Base-by-base conservation (phyloP, 2,329 filamentous ascomycete genomes). In the Westerdykella ornata region DNA sequence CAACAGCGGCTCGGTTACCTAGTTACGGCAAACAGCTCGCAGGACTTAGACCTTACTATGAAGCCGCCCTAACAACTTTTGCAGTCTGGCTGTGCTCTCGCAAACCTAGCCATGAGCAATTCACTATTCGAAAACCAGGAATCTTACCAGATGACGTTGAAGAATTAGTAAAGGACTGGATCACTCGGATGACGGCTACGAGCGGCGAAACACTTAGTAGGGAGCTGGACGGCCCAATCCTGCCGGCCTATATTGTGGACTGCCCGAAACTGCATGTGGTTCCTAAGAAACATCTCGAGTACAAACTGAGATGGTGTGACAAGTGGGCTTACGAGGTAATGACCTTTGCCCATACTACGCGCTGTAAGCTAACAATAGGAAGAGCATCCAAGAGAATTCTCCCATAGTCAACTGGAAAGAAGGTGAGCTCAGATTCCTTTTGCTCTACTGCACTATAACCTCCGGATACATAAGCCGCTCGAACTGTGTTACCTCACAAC, bases 181-280 rank as follows among this genome's bases (percentile, higher is more conserved):
- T 64, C 5, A 49, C 48, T 6, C 51, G 44, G 30, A 58, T 52
- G 37, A 41, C 52, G 16, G 38, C 47, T 3, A 33, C 46, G 3
- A 49, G 43, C 36, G 35, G 39, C 9, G 51, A 56, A 28, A 48
- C 46, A 8, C 32, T 46, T 13, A 43, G 45, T 3, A 44, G 43
- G 36, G 43, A 50, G 11, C 35, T 51, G 15, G 49, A 55, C 28
- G 47, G 47, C 8, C 33, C 44, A 2, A 38, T 37, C 13, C 9
- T 52, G 18, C 48, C 52, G 11, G 43, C 61, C 9, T 66, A 65
- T 45, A 49, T 60, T 9, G 61, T 66, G 13, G 52, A 65, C 37
- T 66, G 62, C 26, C 62, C 62, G 11, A 59, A 57, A 18, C 49
- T 63, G 3, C 62, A 65, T 43, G 56, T 52, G 4, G 45, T 65